Conservation (phyloP, 495 filamentous ascomycete genomes). For the Talaromyces nanjingensis region DNA sequence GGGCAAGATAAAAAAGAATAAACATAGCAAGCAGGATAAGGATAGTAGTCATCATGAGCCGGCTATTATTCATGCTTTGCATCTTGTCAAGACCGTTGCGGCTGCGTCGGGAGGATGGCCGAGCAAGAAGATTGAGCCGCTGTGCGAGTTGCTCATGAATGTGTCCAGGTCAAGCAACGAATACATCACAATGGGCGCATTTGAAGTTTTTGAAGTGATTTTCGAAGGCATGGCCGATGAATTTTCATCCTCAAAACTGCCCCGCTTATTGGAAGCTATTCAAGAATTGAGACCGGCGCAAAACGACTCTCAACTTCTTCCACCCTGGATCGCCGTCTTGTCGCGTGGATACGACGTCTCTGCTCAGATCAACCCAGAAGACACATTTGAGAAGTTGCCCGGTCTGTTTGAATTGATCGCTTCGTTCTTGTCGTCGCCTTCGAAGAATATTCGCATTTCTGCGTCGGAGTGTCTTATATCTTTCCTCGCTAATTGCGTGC, state of each 20-base stretch:
- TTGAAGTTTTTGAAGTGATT: constrained; percentile 94
- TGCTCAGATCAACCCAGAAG: constrained; percentile 73
- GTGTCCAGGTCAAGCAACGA: constrained; percentile 86
- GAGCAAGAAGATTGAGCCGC: constrained; percentile 85
- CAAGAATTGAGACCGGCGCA: constrained; percentile 80
- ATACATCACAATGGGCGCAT: constrained; percentile 89
- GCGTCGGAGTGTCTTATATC: constrained; percentile 93
- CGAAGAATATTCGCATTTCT: constrained; percentile 85
- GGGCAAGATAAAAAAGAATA: constrained; percentile 58
- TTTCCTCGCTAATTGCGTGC: constrained; percentile 81
- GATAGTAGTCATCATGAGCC: constrained; percentile 63
- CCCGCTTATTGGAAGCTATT: constrained; percentile 78
- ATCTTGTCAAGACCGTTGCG: constrained; percentile 83
- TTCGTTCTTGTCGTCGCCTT: constrained; percentile 73
- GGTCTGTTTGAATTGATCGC: constrained; percentile 71
- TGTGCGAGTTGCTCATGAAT: constrained; percentile 81
- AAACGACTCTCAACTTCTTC: constrained; percentile 86
- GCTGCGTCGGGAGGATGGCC: constrained; percentile 88
- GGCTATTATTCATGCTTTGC: constrained; percentile 79
- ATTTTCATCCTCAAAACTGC: constrained; percentile 78
- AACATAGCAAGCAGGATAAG: constrained; percentile 30
- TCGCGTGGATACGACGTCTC: constrained; percentile 92
- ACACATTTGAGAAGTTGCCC: constrained; percentile 83
- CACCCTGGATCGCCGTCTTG: constrained; percentile 92
- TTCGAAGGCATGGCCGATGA: constrained; percentile 87